These are phyloP conservation scores for Gentiana dahurica DNA, from an alignment of 257 asterid species.

Conservation along the genomic window DNA sequence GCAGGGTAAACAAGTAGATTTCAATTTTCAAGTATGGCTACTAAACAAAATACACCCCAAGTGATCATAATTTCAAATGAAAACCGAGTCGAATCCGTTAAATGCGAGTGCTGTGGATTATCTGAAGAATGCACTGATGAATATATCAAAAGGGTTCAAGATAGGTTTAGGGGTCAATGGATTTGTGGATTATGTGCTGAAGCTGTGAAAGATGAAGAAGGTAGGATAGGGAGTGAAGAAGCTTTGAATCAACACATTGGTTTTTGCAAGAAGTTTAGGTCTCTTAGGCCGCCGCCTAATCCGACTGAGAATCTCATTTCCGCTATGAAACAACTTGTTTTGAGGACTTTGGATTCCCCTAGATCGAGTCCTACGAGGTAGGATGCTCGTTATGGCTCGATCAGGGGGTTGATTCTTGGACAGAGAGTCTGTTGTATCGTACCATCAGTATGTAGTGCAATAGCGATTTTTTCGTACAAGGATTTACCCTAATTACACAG, in stretches of 20 bases:
- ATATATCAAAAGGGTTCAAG: conserved; percentile 42
- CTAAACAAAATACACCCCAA: too few species aligned
- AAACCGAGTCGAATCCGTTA: conserved; percentile 33
- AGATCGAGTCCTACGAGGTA: conserved; percentile 32
- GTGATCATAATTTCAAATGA: neutral
- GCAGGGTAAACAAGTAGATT: too few species aligned
- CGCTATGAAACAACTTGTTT: conserved; percentile 59
- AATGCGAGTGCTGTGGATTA: conserved; percentile 77
- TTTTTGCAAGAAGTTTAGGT: conserved; percentile 53
- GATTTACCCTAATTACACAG: too few species aligned
- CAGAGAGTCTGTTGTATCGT: too few species aligned
- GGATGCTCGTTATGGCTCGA: conserved; percentile 21
- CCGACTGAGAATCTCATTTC: conserved; percentile 46
- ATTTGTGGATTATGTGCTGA: conserved; percentile 85
- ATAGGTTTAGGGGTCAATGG: conserved; percentile 63
- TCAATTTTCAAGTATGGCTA: too few species aligned
- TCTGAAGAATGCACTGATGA: conserved; percentile 78
- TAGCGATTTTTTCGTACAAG: too few species aligned
- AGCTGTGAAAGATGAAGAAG: conserved; percentile 72
- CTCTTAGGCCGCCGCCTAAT: conserved; percentile 41
- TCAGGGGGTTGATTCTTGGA: conserved; percentile 37
- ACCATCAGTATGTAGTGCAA: too few species aligned
- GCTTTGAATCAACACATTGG: conserved; percentile 66
- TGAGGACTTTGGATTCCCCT: conserved; percentile 68
- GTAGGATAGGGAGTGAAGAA: conserved; percentile 46